Conservation (phyloP, 208 protist genomes). For the Crithidia mellificae region DNA sequence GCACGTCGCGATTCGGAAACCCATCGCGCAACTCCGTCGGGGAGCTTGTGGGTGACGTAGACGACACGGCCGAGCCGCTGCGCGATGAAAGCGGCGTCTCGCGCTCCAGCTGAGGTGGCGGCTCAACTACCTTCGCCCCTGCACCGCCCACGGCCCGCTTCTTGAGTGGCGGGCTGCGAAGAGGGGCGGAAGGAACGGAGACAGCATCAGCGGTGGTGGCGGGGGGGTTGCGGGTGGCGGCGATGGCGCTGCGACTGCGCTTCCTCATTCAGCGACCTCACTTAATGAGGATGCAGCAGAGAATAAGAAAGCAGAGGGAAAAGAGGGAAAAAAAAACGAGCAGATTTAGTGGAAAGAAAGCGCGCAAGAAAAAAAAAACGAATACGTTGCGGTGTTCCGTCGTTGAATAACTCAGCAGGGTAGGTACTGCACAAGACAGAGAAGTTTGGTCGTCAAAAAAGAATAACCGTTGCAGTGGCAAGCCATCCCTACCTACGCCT, state of each 20-base stretch:
- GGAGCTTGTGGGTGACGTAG: too few relatives aligned
- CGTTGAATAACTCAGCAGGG: too few relatives aligned
- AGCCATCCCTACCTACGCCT: too few relatives aligned
- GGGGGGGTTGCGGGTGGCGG: neutral
- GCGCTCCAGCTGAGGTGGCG: neutral
- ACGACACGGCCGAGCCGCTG: too few relatives aligned
- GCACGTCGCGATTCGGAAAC: too few relatives aligned
- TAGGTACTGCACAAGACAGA: too few relatives aligned
- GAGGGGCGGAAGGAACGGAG: neutral
- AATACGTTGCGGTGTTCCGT: too few relatives aligned
- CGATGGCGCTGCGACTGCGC: conserved; percentile 5
- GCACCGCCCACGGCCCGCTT: conserved; percentile 5
- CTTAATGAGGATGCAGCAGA: neutral
- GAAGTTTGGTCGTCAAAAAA: too few relatives aligned
- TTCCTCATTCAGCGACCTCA: conserved; percentile 8
- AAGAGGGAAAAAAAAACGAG: neutral
- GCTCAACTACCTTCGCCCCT: neutral
- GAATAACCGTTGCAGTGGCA: too few relatives aligned
- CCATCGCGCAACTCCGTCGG: too few relatives aligned
- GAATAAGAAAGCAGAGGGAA: neutral
- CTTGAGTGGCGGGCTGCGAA: conserved; percentile 11
- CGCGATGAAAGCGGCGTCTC: neutral
- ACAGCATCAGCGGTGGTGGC: neutral
- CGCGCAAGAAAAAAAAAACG: too few relatives aligned
- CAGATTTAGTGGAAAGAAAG: neutral